Base-by-base conservation (phyloP, 257 asterid genomes). In the Solanum ahanhuiri region DNA sequence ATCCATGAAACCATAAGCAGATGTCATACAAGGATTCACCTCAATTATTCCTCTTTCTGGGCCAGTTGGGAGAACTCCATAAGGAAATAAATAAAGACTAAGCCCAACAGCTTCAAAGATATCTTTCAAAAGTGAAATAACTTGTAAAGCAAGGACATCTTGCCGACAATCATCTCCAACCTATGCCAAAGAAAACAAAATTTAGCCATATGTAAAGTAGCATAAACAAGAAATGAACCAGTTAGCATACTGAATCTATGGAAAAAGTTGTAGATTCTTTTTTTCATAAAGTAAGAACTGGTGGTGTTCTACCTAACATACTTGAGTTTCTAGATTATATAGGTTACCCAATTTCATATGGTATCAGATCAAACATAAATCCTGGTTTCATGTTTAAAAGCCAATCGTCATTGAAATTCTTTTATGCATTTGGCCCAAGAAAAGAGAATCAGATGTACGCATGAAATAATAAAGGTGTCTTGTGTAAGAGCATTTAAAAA, bases 131-230 rank as follows among this genome's bases (percentile, higher is more conserved):
- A 97, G 99, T 83, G 98, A 94, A 92, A 97, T 97, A 66, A 97
- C 99, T 94, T 97, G 99, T 89, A 97, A 91, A 82, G 99, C 98
- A 88, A 97, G 98, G 85, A 97, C 98, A 72, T 97, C 99, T 90
- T 97, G 98, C 54, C 99, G 94, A 88, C 99, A 97, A 86, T 97
- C 99, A 94, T 97, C 99, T 87, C 99, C 99, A 87, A 97, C 98
- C 99, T 97, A 90, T 79, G 86, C 43, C 71, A 88, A 43, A 88
- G 76, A 3, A 89, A 91, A 88, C 81, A 37, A 64, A 64, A 86
- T 82, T 90, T 85, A 91, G 91, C 67, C 67, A 85, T 69, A 86
- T n/a, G 82, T 45, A 85, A 69, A 84, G 79, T 39, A 87, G 20
- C 69, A 67, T 54, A 85, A 87, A 58, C 79, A 35, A 81, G 85